Evolutionary conservation across 139 green algal genomes (phyloP).

Genomic region (Diplosphaera chodatii): DNA sequence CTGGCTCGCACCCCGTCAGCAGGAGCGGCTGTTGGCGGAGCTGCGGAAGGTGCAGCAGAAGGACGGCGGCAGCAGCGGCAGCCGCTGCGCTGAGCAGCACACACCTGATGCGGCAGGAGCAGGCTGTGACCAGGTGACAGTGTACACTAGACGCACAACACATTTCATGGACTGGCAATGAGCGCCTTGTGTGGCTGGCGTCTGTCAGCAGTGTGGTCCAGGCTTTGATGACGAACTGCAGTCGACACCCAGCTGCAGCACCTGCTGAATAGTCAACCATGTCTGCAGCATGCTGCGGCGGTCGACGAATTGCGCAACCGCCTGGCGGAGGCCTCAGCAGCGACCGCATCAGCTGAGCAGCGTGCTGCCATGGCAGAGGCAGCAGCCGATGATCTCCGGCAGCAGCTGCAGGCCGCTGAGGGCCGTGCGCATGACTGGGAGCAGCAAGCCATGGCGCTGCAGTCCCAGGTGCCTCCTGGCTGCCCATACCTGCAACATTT

Average conservation of each 20-base stretch:
- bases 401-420: constrained; percentile 2
- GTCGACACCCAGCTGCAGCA: too few relatives aligned
- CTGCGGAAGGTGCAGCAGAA: constrained; percentile 11
- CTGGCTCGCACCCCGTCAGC: too few relatives aligned
- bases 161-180: too few relatives aligned
- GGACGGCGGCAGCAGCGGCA: background rate
- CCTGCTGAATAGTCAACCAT: too few relatives aligned
- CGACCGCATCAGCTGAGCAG: background rate
- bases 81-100: too few relatives aligned
- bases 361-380: background rate
- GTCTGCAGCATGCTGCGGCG: background rate
- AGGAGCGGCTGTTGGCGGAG: constrained; percentile 21
- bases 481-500: background rate
- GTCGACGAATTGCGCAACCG: background rate
- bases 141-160: too few relatives aligned
- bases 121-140: too few relatives aligned
- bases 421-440: background rate
- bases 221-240: too few relatives aligned
- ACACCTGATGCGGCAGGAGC: too few relatives aligned
- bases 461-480: background rate
- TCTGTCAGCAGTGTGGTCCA: too few relatives aligned
- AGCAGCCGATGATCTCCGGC: background rate
- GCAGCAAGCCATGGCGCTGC: background rate
- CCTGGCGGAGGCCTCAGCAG: background rate
- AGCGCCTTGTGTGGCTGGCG: too few relatives aligned